Base-by-base conservation (phyloP, 306 rosid species). In the Rosa chinensis region DNA sequence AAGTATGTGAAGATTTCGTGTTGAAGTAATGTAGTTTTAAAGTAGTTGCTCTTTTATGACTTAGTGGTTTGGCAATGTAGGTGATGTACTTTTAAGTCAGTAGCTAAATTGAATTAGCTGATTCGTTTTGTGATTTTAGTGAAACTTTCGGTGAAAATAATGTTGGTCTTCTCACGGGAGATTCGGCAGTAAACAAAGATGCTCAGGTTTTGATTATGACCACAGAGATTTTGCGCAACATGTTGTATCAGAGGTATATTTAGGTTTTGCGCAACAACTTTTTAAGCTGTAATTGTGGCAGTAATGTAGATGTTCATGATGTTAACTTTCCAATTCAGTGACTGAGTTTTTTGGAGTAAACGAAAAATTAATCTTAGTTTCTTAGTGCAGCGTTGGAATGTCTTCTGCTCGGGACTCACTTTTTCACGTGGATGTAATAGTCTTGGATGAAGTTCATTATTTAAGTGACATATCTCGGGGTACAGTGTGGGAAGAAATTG, bases 361-460 rank as follows among this genome's bases (percentile, higher is more conserved):
- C 66, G 61, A 59, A 18, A 40, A 48, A 61, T 73, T 81, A 64
- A 80, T 52, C 68, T 35, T 21, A 17, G 61, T 63, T 76, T 79
- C 78, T 50, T 73, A 78, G 69, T 85, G 90, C 94, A 95, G 99
- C 73, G 97, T 95, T 80, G 98, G 98, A 78, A 90, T 82, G 86
- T 79, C 79, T 82, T 91, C 99, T 83, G 90, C 96, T 73, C 87
- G 91, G 68, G 79, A 92, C 74, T 89, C 94, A 70, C 97, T 95
- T 76, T 91, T 88, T 75, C 88, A 89, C 67, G 99, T 95, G 66
- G 98, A 95, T 82, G 98, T 89, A 64, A 95, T 95, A 77, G 94
- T 95, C 78, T 86, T 95, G 88, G 99, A 95, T 75, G 99, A 95
- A 88, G 99, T 95, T 88, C 99, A 95, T 90, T 95, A 95, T 81